These are phyloP conservation scores for Gossypium raimondii DNA, from an alignment of 345 rosid species.

Conservation along the genomic window DNA sequence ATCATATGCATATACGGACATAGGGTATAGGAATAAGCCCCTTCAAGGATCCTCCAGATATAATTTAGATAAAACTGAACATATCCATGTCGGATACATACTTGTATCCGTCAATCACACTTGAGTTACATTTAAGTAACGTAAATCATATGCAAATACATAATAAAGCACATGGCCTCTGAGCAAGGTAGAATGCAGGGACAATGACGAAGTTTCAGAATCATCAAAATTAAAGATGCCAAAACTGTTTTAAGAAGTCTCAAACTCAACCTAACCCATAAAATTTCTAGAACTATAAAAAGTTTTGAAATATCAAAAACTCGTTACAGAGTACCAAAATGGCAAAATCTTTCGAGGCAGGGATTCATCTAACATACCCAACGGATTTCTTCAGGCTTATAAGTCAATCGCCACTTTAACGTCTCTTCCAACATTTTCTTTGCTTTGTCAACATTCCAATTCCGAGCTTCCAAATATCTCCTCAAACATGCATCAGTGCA, in stretches of 20 bases:
- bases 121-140: background rate
- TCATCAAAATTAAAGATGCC: background rate
- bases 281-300: background rate
- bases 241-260: background rate
- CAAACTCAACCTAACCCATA: background rate
- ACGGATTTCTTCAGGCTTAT: slow-evolving; percentile 86
- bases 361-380: slow-evolving; percentile 53
- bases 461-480: slow-evolving; percentile 83
- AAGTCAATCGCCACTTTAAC: slow-evolving; percentile 75
- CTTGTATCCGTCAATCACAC: background rate
- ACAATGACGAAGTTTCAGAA: background rate
- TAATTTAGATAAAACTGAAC: background rate
- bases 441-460: slow-evolving; percentile 80
- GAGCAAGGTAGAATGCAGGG: background rate
- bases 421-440: slow-evolving; percentile 80
- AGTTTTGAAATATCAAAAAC: background rate
- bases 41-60: background rate
- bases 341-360: background rate
- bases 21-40: too few relatives aligned
- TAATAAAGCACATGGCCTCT: background rate
- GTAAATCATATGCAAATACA: background rate
- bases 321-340: background rate
- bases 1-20: too few relatives aligned
- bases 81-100: background rate
- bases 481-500: slow-evolving; percentile 68